phyloP scores from a whole-genome alignment of 345 rosid species.

The Conringia planisiliqua region DNA sequence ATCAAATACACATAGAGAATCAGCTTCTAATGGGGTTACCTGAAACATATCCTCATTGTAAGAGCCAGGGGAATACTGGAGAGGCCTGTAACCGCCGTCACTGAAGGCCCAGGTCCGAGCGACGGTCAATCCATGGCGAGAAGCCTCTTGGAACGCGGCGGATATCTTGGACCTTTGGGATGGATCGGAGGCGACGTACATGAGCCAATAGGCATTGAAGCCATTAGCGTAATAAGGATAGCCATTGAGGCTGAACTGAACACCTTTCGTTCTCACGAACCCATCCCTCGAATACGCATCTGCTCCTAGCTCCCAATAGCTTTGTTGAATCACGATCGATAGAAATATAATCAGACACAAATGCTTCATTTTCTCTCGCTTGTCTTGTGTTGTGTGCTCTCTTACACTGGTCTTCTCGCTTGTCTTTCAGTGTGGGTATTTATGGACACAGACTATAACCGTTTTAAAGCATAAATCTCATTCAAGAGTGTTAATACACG shows the following conservation, averaged over 20 bases:
- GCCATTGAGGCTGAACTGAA: slow-evolving; percentile 60
- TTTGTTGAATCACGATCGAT: slow-evolving; percentile 37
- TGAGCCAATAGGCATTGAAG: slow-evolving; percentile 92
- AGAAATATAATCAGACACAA: slow-evolving; percentile 26
- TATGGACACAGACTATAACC: slow-evolving; percentile 21
- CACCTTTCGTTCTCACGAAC: slow-evolving; percentile 62
- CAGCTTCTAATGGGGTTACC: slow-evolving; percentile 36
- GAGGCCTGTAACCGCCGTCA: slow-evolving; percentile 77
- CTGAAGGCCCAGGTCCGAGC: slow-evolving; percentile 96
- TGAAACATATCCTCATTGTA: slow-evolving; percentile 71
- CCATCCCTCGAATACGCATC: slow-evolving; percentile 51
- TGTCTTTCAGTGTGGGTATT: slow-evolving; percentile 24
- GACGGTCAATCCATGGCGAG: slow-evolving; percentile 60
- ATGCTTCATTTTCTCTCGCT: slow-evolving; percentile 46
- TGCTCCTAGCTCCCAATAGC: slow-evolving; percentile 13
- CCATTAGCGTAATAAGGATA: slow-evolving; percentile 81
- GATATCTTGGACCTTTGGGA: slow-evolving; percentile 60
- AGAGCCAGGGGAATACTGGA: slow-evolving; percentile 69
- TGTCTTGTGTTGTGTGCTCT: neutral
- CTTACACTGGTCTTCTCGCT: neutral
- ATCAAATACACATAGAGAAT: neutral
- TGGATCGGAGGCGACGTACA: slow-evolving; percentile 74
- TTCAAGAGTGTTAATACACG: slow-evolving; percentile 17
- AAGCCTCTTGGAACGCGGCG: slow-evolving; percentile 61
- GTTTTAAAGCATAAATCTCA: slow-evolving; percentile 6